Base-by-base conservation (phyloP, 78 protist species). In the slime mould (Dictyostelium discoideum) region DNA sequence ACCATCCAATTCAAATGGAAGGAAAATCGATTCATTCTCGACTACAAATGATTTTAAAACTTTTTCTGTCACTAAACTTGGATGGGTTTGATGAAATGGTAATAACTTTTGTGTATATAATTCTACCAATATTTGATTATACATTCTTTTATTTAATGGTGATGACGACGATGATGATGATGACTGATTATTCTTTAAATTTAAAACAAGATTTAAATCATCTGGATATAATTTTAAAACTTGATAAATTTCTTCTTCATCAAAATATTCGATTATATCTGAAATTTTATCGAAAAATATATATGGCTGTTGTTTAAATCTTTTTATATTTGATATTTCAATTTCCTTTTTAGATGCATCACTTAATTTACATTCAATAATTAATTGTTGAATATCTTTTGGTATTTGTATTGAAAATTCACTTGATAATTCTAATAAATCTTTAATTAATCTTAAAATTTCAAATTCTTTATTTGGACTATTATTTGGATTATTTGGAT, bases 1-100 rank as follows among this genome's bases (percentile, higher is more conserved):
- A 69, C 37, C 37, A 26, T 69, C 42, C 37, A 74, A 74, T 26
- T 26, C 48, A 11, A 37, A 16, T 32, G 81, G 81, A 14, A 74
- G 22, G 11, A 74, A 74, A 29, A 74, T 14, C 13, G 22, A 37
- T 37, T 37, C 48, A 37, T 74, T 37, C 18, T 74, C 22, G 5
- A 29, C 20, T 0, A 74, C n/a, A 74, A 74, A 74, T 74, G 81
- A 74, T 74, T 18, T 26, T 14, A 74, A 37, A 32, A 74, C 48
- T 6, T 9, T 37, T 37, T 74, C 48, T 37, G 3, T 37, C 16
- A 74, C 14, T 16, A 74, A 14, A 14, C 13, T 37, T 26, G 81
- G 81, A 37, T 74, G 81, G 4, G 81, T 74, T 32, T 11, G 40
- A 74, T 74, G 81, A 74, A 6, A 74, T 74, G 81, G 81, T 74